Evolutionary conservation across 345 rosid species (phyloP), one percentile per base, ranked within the genome.

Genomic region (Heritiera fomes): DNA sequence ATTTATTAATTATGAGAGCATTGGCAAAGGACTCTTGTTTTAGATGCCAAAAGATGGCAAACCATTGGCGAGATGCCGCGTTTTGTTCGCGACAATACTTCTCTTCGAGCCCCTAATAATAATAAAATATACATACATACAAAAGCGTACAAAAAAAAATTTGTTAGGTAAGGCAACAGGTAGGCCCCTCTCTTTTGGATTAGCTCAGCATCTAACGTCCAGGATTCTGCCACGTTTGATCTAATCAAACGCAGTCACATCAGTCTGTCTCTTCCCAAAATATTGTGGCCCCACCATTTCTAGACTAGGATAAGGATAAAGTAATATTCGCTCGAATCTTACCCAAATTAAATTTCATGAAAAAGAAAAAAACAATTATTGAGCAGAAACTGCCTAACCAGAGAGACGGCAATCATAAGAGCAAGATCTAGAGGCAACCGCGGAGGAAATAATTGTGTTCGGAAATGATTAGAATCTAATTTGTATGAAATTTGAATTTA

Each of bases 31-130:
- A 77, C 67, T 77, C 75, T 53, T 68, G 45, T 75, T 72, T 59
- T 5, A 61, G 34, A 43, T n/a, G 72, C 5, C 46, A 8, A 7
- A 2, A 47, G 4, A 13, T 58, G 45, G 74, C 68, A 65, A 86
- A 80, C 83, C 84, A 88, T 1, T 67, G 83, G 64, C 91, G 18
- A 61, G 85, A 72, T 83, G 88, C 91, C 89, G 91, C 91, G 89
- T 75, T 84, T 76, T 74, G 0, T 1, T 5, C 41, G 13, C 77
- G 12, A 1, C 3, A 1, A 56, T 62, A 53, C 7, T 38, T n/a
- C 1, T 17, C 15, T 41, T 41, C 4, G 3, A 0, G 28, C 3
- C 38, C 3, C 3, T 1, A 34, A 34, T 1, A 34, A 34, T 34
- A 34, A 34, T 34, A 34, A 34, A 34, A 34, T 34, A 34, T 23